Base-by-base conservation (phyloP, 345 rosid species). In the Hevea brasiliensis region DNA sequence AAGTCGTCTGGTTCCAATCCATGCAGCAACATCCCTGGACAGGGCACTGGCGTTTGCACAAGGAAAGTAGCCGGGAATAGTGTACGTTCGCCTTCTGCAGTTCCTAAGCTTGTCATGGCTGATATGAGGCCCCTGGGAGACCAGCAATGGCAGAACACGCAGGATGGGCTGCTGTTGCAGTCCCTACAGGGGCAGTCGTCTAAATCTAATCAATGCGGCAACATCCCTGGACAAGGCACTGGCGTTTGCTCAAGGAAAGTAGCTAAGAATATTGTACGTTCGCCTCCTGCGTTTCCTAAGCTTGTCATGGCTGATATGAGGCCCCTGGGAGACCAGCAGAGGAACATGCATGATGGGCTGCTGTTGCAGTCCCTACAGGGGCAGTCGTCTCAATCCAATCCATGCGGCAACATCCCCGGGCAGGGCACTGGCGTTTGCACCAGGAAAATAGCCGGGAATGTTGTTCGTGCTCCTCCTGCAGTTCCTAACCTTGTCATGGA, bases 401-500 rank as follows among this genome's bases (percentile, higher is more conserved):
- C 68, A 37, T 21, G 75, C 61, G 61, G 21, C 8, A 32, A 61
- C 11, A 35, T 72, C 32, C 61, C 68, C 0, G 13, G 10, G 10
- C 35, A 8, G 32, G 12, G 51, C 50, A 8, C 6, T 0, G 75
- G 75, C n/a, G 7, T 2, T 21, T 62, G 75, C 51, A 61, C 3
- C 10, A 72, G 21, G 75, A 62, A 72, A 14, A 15, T 72, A 1
- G 75, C 75, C n/a, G 75, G 68, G 37, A 37, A 21, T 9, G 59
- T 20, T 15, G 55, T 29, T 0, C 73, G 44, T 48, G 40, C 73
- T 23, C 15, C 67, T 11, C 20, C 74, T 47, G 13, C 32, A n/a
- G 27, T 27, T 47, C 26, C 59, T 27, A 14, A 40, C 14, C n/a
- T 12, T 56, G 23, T 41, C 10, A 15, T 56, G 48, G 72, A 69